Conservation (phyloP, 208 protist species). For the Acanthamoeba castellanii region DNA sequence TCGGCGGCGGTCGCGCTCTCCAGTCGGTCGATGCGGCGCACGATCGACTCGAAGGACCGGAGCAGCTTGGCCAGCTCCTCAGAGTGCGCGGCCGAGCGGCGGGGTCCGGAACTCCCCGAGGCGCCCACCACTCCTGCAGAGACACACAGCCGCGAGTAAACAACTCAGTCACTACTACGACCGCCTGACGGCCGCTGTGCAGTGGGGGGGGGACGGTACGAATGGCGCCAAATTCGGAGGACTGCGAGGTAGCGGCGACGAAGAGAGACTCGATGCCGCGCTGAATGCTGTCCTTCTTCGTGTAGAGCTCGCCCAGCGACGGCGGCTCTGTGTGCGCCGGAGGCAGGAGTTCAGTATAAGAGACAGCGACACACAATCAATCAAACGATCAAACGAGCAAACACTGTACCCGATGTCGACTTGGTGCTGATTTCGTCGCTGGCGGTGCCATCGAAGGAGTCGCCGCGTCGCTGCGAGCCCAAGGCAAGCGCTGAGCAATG, state of each 20-base stretch:
- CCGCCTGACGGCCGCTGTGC: not conserved
- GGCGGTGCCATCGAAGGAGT: not conserved
- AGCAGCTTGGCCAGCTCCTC: constrained; percentile 16
- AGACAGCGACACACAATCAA: too few species aligned
- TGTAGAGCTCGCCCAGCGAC: constrained; percentile 7
- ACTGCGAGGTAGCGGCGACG: not conserved
- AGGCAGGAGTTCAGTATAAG: too few species aligned
- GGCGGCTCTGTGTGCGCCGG: not conserved
- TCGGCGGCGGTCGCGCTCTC: not conserved
- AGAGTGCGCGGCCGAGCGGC: not conserved
- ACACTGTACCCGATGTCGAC: not conserved
- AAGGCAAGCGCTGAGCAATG: not conserved
- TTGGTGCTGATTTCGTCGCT: not conserved
- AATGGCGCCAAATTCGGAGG: not conserved
- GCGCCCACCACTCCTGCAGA: too few species aligned
- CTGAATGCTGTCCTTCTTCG: not conserved
- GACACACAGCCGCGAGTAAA: too few species aligned
- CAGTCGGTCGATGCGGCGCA: not conserved
- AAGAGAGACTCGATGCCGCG: constrained; percentile 10
- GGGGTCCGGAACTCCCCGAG: not conserved
- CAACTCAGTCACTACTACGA: too few species aligned
- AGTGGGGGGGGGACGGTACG: not conserved
- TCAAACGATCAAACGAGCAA: too few species aligned
- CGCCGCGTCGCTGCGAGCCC: not conserved
- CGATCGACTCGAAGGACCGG: not conserved